Conservation (phyloP, 306 rosid genomes). For the Vicia faba region DNA sequence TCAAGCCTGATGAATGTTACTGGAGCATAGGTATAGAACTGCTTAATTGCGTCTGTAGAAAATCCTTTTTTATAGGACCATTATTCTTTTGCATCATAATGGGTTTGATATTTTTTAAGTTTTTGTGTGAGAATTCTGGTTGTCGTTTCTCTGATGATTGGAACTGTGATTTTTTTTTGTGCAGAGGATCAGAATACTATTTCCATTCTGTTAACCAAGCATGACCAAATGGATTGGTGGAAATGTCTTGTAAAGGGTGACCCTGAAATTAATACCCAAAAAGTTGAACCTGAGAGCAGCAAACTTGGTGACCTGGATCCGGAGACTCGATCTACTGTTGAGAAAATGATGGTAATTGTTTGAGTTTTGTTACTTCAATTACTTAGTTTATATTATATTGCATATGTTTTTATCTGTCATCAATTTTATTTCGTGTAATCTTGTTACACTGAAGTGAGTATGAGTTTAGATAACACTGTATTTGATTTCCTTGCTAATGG, state of each 20-base stretch:
- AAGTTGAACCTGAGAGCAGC: constrained; percentile 91
- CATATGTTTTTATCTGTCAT: neutral
- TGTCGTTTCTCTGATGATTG: neutral
- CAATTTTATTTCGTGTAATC: neutral
- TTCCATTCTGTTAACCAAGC: constrained; percentile 91
- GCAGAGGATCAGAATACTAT: constrained; percentile 84
- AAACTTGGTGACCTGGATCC: constrained; percentile 86
- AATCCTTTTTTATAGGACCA: neutral
- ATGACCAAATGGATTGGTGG: constrained; percentile 99
- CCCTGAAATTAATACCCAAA: constrained; percentile 87
- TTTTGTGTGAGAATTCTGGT: neutral
- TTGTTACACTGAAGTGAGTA: neutral
- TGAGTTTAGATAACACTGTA: neutral
- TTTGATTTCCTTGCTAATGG: constrained; percentile 4
- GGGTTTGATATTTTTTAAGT: neutral
- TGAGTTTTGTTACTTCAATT: neutral
- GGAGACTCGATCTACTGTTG: constrained; percentile 85
- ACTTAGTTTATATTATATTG: constrained; percentile 3
- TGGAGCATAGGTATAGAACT: constrained; percentile 87
- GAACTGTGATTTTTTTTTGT: constrained; percentile 44
- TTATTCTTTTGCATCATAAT: neutral
- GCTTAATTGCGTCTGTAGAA: neutral
- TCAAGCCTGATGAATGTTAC: constrained; percentile 85
- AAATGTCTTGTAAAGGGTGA: constrained; percentile 84
- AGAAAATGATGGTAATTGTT: constrained; percentile 87